Percentiles rank a stretch among this genome's conserved stretches.
These are phyloP conservation scores for Nakaseomyces uthaithaninus DNA, from an alignment of 1,139 yeast species.

Conservation along the genomic window DNA sequence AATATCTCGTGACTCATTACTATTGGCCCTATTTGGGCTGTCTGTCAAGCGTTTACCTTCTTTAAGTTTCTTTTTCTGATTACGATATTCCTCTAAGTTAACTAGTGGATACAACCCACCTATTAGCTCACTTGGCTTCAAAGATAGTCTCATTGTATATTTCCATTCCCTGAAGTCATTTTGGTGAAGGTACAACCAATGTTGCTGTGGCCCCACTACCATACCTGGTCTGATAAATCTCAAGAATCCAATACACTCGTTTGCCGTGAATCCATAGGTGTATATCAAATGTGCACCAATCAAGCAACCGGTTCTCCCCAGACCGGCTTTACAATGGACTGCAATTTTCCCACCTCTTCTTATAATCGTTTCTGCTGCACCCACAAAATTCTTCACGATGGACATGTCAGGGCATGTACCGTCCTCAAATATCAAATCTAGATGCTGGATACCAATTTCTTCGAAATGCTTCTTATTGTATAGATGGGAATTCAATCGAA, in stretches of 20 bases:
- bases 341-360: slow-evolving; percentile 84
- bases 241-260: slow-evolving; percentile 93
- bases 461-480: slow-evolving; percentile 81
- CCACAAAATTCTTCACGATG: slow-evolving; percentile 83
- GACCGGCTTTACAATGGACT: slow-evolving; percentile 96
- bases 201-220: slow-evolving; percentile 99
- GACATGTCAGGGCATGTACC: slow-evolving; percentile 97
- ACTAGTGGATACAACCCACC: slow-evolving; percentile 74
- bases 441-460: slow-evolving; percentile 73
- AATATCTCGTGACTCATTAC: slow-evolving; percentile 19
- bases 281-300: slow-evolving; percentile 95
- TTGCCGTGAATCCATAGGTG: slow-evolving; percentile 94
- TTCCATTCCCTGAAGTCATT: slow-evolving; percentile 95
- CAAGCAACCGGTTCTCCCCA: slow-evolving; percentile 94
- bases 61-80: slow-evolving; percentile 35
- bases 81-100: slow-evolving; percentile 42
- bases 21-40: slow-evolving; percentile 11
- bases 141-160: slow-evolving; percentile 70
- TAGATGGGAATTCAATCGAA: slow-evolving; percentile 81
- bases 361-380: slow-evolving; percentile 88
- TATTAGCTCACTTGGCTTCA: slow-evolving; percentile 54
- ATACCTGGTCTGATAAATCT: slow-evolving; percentile 95
- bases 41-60: slow-evolving; percentile 13
- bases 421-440: slow-evolving; percentile 94
- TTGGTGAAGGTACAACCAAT: slow-evolving; percentile 94